A percentile compares a stretch with the other conserved stretches of the same genome.
These are phyloP conservation scores for Aspergillus novofumigatus DNA, from an alignment of 2,329 filamentous ascomycete species.

Conservation along the genomic window DNA sequence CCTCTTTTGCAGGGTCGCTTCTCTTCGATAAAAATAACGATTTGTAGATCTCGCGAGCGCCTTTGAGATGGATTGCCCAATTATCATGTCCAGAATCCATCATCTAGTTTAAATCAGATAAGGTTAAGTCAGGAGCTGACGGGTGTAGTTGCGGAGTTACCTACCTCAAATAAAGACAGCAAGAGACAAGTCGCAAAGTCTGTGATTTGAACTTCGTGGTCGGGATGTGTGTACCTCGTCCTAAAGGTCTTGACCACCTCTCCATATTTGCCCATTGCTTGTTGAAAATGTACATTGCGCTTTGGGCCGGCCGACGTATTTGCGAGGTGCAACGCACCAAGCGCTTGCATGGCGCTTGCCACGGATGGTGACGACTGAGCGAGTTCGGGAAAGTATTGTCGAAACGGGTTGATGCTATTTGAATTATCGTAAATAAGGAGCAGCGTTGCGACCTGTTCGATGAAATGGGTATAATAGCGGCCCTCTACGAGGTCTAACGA, in stretches of 20 bases:
- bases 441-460: slow-evolving; percentile 31
- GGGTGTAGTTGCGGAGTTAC: not conserved
- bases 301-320: slow-evolving; percentile 31
- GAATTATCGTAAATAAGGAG: slow-evolving; percentile 35
- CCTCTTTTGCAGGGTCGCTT: slow-evolving; percentile 22
- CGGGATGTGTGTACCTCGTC: slow-evolving; percentile 22
- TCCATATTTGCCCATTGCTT: slow-evolving; percentile 38
- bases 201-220: slow-evolving; percentile 21
- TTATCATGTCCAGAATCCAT: slow-evolving; percentile 37
- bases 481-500: slow-evolving; percentile 23
- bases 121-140: not conserved
- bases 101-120: slow-evolving; percentile 23
- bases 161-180: slow-evolving; percentile 33
- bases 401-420: slow-evolving; percentile 36
- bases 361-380: slow-evolving; percentile 32
- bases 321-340: slow-evolving; percentile 40
- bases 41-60: slow-evolving; percentile 37
- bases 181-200: slow-evolving; percentile 35
- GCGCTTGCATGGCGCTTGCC: slow-evolving; percentile 36
- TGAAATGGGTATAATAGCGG: slow-evolving; percentile 35
- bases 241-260: slow-evolving; percentile 33
- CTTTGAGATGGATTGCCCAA: slow-evolving; percentile 37
- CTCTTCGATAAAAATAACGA: slow-evolving; percentile 26
- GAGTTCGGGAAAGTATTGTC: slow-evolving; percentile 30
- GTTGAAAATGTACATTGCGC: slow-evolving; percentile 32